Base-by-base conservation (phyloP, 2,329 filamentous ascomycete genomes). In the Calonectria ilicicola region DNA sequence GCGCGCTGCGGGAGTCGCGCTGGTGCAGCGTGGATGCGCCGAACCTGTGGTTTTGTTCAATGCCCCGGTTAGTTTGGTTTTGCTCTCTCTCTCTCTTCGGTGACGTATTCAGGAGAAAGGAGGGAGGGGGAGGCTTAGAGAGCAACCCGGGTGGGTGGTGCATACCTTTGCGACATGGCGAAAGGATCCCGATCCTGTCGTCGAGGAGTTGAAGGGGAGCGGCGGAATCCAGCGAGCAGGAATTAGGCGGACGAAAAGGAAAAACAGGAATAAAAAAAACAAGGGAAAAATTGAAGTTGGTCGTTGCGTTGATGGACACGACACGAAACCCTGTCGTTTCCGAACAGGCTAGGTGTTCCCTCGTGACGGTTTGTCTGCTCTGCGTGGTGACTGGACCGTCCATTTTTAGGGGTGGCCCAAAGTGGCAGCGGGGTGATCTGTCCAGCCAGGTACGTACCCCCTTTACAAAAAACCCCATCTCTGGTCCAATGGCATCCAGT, bases 1-100 rank as follows among this genome's bases (percentile, higher is more conserved):
- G 91, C 76, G 92, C 92, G 81, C 91, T 93, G 81, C 93, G 88
- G 80, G 91, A 89, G 86, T 94, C 88, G 86, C 93, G 90, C 86
- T 95, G 93, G 83, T 95, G 93, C 74, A 95, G 90, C 76, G 89
- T 89, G 60, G 92, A 93, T 79, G 89, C 85, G 78, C 91, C 89
- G 83, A 94, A 94, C 86, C 93, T 94, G 69, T 58, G 21, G 12
- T 26, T 23, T n/a, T 35, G 44, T 72, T 77, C 69, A 77, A 73
- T 64, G 38, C 23, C 19, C 19, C 23, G 46, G n/a, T 67, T 21
- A 29, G 4, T 17, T 5, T 12, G 7, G 2, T 42, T 42, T 42
- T 6, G 40, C 15, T 42, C 3, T 35, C 32, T 17, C 26, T 23
- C 49, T 42, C 26, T n/a, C n/a, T 21, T 21, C 19, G 47, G 69